These are phyloP conservation scores for Leptodontidium sp. DNA, from an alignment of 2,329 filamentous ascomycete genomes.

Conservation along the genomic window DNA sequence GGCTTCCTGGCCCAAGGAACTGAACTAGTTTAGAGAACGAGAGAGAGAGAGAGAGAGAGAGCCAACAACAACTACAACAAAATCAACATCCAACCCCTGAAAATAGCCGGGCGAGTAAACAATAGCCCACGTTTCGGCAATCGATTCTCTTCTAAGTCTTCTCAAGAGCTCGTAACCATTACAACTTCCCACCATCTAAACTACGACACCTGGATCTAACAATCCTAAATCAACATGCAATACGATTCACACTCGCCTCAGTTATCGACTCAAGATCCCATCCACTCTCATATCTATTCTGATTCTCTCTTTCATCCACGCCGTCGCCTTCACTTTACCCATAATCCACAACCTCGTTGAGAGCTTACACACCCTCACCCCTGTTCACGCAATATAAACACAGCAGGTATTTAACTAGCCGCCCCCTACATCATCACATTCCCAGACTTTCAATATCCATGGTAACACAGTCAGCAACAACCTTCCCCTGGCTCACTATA, in stretches of 20 bases:
- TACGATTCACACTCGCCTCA: no score
- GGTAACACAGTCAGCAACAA: constrained; percentile 10
- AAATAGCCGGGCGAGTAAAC: constrained; percentile 1
- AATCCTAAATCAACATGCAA: no score
- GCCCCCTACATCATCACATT: neutral
- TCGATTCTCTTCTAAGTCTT: neutral
- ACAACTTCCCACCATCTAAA: neutral
- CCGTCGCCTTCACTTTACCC: constrained; percentile 3
- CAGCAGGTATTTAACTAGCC: neutral
- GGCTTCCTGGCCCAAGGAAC: no score
- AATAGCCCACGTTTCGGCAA: neutral
- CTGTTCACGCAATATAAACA: neutral
- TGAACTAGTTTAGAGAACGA: neutral
- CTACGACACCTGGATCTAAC: no score
- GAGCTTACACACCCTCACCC: neutral
- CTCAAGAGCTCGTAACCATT: neutral
- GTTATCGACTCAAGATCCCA: no score
- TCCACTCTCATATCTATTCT: neutral
- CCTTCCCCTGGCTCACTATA: neutral
- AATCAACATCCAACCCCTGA: neutral
- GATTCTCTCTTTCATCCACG: neutral
- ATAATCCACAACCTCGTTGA: neutral
- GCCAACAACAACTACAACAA: neutral
- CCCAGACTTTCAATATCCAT: neutral
- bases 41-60: neutral